A percentile compares a stretch with the other conserved stretches of the same genome.
Evolutionary conservation across 2,329 filamentous ascomycete species (phyloP).

Genomic region (Aspergillus sp.): DNA sequence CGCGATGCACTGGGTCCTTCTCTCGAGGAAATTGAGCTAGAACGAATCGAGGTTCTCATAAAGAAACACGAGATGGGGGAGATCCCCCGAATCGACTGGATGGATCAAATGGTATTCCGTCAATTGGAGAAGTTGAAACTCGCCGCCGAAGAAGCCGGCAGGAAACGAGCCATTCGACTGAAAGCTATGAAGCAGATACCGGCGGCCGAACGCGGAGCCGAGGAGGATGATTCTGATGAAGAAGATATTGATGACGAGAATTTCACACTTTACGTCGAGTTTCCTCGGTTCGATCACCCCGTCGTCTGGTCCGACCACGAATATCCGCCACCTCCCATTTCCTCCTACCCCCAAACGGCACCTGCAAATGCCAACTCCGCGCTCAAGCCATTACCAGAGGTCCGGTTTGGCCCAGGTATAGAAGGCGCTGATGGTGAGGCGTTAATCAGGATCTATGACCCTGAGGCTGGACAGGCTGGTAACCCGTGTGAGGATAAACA

Average conservation of each 20-base stretch:
- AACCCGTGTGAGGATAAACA: conserved; percentile 97
- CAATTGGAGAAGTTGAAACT: conserved; percentile 76
- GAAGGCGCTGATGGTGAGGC: conserved; percentile 59
- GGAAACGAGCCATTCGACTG: conserved; percentile 50
- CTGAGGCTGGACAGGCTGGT: conserved; percentile 81
- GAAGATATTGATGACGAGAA: conserved; percentile 55
- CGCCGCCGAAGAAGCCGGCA: conserved; percentile 61
- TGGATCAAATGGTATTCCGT: conserved; percentile 91
- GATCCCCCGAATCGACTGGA: conserved; percentile 87
- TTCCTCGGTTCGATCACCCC: conserved; percentile 92
- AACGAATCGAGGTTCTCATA: conserved; percentile 82
- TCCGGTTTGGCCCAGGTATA: conserved; percentile 87
- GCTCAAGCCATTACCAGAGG: conserved; percentile 78
- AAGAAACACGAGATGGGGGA: conserved; percentile 99
- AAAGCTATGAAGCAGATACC: conserved; percentile 32
- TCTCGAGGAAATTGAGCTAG: conserved; percentile 80
- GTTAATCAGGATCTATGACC: conserved; percentile 85
- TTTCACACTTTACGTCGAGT: conserved; percentile 84
- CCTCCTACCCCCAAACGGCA: conserved; percentile 65
- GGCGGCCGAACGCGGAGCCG: conserved; percentile 34
- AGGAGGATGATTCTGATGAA: conserved; percentile 39
- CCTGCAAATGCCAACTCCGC: conserved; percentile 66
- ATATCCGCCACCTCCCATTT: conserved; percentile 81
- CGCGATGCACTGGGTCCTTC: conserved; percentile 47
- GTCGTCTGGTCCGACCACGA: conserved; percentile 94